phyloP scores from a whole-genome alignment of 371 early-diverging fungal genomes.

The Syncephalastrum racemosum region DNA sequence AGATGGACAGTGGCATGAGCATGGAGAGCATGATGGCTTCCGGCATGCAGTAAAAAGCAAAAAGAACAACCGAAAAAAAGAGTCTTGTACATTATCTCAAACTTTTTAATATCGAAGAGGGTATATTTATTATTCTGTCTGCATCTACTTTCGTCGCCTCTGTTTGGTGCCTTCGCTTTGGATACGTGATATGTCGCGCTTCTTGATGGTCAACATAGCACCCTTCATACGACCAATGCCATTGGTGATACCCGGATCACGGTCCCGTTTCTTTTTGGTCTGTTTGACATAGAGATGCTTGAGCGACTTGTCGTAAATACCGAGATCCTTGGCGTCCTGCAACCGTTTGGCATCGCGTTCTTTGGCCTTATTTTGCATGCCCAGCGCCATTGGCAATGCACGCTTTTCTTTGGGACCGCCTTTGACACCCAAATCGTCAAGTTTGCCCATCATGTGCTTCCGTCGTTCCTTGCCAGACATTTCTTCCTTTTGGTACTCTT shows the following conservation, averaged over 20 bases:
- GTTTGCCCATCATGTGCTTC: slow-evolving; percentile 38
- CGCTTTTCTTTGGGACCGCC: slow-evolving; percentile 4
- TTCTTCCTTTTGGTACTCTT: slow-evolving; percentile 46
- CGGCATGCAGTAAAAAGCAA: slow-evolving; percentile 1
- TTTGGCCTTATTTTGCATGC: slow-evolving; percentile 30
- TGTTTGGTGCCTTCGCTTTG: too few relatives aligned
- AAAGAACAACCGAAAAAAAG: too few relatives aligned
- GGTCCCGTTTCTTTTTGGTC: slow-evolving; percentile 31
- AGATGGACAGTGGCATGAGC: slow-evolving; percentile 70
- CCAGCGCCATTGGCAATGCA: slow-evolving; percentile 29
- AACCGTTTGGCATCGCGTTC: slow-evolving; percentile 33
- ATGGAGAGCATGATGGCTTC: slow-evolving; percentile 47
- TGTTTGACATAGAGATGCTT: slow-evolving; percentile 40
- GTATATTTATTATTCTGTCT: too few relatives aligned
- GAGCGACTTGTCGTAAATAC: slow-evolving; percentile 45
- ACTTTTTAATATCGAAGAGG: too few relatives aligned
- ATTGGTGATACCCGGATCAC: slow-evolving; percentile 45
- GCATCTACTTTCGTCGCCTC: too few relatives aligned
- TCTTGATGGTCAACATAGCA: slow-evolving; percentile 24
- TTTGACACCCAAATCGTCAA: slow-evolving; percentile 43
- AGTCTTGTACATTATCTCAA: too few relatives aligned
- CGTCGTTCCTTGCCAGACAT: slow-evolving; percentile 46
- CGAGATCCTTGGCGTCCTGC: slow-evolving; percentile 48
- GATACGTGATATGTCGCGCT: too few relatives aligned
- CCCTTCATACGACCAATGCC: slow-evolving; percentile 49